Evolutionary conservation across 208 protist species (phyloP), one percentile per base, ranked within the genome.

Genomic region (Porcisia hertigi): DNA sequence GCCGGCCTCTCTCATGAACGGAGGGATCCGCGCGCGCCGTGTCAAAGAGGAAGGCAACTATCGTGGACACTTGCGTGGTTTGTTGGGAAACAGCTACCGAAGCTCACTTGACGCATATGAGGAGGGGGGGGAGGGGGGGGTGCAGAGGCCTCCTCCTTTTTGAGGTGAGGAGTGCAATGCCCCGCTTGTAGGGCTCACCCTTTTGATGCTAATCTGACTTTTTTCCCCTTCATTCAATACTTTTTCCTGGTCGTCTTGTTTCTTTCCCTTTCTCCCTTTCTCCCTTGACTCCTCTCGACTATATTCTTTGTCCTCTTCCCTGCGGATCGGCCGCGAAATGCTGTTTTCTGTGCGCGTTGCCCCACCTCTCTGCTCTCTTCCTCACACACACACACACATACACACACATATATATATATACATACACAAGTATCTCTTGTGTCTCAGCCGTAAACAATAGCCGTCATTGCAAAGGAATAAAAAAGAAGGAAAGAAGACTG

Each of bases 361-460:
- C 25, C 55, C 18, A 60, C 23, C 16, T 6, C 25, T n/a, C 55
- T 30, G 65, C 23, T 39, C n/a, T 3, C 45, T 25, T 14, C 20
- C 45, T 9, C 45, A 14, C 64, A 36, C 65, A 69, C 43, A 69
- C 23, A 54, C 65, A 25, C 65, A 23, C 65, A 54, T 9, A 70
- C 47, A 70, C 65, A 12, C 47, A n/a, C 4, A 8, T 3, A 25
- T n/a, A 49, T n/a, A n/a, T 64, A 69, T 11, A 54, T 47, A 25
- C 45, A 23, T 43, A 54, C n/a, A 70, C 47, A 70, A 25, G 12
- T 14, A n/a, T 3, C 39, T 64, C 25, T 25, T 25, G 4, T 64
- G 2, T 3, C 59, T 64, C 34, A 12, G 34, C 59, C 25, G 39
- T 36, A 39, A 36, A 36, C 20, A 64, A n/a, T 5, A 12, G 30